Evolutionary conservation across 495 filamentous ascomycete species (phyloP).

Genomic region (Neurospora sp.): DNA sequence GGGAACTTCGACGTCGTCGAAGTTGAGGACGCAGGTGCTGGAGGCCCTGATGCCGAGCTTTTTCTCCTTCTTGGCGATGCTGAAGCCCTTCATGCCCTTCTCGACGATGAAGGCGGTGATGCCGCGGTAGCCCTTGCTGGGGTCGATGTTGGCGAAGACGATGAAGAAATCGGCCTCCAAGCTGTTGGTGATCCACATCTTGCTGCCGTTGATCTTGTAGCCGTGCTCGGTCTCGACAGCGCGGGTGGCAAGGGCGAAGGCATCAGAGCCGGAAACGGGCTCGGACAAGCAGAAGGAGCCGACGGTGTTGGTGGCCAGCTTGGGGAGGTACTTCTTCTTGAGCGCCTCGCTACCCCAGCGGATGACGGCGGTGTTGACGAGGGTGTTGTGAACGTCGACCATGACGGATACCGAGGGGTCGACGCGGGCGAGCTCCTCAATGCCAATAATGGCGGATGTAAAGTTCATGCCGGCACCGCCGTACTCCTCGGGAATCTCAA

Average conservation of each 20-base stretch:
- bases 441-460: slow-evolving; percentile 87
- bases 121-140: slow-evolving; percentile 80
- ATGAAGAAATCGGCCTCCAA: slow-evolving; percentile 93
- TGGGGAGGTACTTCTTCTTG: slow-evolving; percentile 79
- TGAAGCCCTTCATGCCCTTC: slow-evolving; percentile 81
- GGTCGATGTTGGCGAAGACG: slow-evolving; percentile 92
- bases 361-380: slow-evolving; percentile 88
- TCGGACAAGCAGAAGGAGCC: slow-evolving; percentile 96
- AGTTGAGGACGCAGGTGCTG: slow-evolving; percentile 94
- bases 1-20: slow-evolving; percentile 89
- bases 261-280: slow-evolving; percentile 86
- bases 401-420: slow-evolving; percentile 92
- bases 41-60: slow-evolving; percentile 94
- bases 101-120: slow-evolving; percentile 96
- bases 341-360: slow-evolving; percentile 68
- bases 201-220: slow-evolving; percentile 79
- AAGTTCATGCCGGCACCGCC: slow-evolving; percentile 98
- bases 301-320: slow-evolving; percentile 79
- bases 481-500: slow-evolving; percentile 95
- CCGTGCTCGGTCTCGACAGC: slow-evolving; percentile 65
- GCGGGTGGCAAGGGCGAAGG: slow-evolving; percentile 87
- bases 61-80: slow-evolving; percentile 98
- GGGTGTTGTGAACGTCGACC: slow-evolving; percentile 93
- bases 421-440: slow-evolving; percentile 90
- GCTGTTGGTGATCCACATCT: slow-evolving; percentile 99